Evolutionary conservation across 1,284 basidiomycete genomes (phyloP).

Genomic region (Ceratobasidium sp.): DNA sequence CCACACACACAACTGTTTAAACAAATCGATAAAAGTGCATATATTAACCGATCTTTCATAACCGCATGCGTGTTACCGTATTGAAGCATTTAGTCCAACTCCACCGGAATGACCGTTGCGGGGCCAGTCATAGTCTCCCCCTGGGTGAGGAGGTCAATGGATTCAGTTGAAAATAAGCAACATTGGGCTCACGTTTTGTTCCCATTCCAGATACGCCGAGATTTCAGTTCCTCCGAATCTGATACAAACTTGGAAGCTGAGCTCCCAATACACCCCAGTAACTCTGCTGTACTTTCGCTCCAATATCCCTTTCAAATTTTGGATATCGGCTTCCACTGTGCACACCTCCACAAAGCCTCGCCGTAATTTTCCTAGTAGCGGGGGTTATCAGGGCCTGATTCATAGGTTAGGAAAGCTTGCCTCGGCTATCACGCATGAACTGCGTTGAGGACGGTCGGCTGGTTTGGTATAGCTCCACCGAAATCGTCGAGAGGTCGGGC

Average conservation of each 20-base stretch:
- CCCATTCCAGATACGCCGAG: slow-evolving; percentile 21
- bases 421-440: not conserved
- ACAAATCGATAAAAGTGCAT: no score
- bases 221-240: slow-evolving; percentile 20
- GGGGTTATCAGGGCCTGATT: not conserved
- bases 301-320: not conserved
- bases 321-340: not conserved
- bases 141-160: no score
- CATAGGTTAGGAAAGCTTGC: not conserved
- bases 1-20: no score
- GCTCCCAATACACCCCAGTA: not conserved
- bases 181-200: slow-evolving; percentile 8
- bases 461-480: not conserved
- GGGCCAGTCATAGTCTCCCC: no score
- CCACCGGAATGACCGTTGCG: no score
- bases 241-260: slow-evolving; percentile 5
- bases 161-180: no score
- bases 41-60: no score
- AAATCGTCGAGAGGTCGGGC: not conserved
- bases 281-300: not conserved
- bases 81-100: no score
- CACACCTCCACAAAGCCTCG: slow-evolving; percentile 5
- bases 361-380: not conserved
- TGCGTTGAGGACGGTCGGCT: not conserved
- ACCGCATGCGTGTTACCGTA: no score